Conservation (phyloP, 805 yeast genomes). For the Brettanomyces bruxellensis region DNA sequence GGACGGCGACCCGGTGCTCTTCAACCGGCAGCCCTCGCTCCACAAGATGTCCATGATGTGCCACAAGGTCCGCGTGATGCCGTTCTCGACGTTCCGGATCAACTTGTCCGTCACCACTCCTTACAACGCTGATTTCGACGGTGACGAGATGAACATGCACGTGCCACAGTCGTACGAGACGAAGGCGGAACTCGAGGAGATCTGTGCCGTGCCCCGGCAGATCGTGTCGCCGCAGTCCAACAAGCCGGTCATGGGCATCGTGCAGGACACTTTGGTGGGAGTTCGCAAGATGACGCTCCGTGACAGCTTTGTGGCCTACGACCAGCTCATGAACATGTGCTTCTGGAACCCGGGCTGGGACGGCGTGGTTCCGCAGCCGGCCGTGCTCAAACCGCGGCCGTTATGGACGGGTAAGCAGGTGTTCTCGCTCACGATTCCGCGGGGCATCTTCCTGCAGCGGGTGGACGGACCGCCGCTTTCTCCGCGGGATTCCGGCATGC, state of each 20-base stretch:
- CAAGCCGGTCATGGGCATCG: slow-evolving; percentile 99
- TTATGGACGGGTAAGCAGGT: slow-evolving; percentile 97
- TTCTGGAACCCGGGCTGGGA: slow-evolving; percentile 99
- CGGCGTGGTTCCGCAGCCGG: slow-evolving; percentile 95
- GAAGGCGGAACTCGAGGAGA: slow-evolving; percentile 87
- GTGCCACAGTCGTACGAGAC: slow-evolving; percentile 99
- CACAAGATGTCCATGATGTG: slow-evolving; percentile 99
- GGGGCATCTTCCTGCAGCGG: slow-evolving; percentile 90
- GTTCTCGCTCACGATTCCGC: slow-evolving; percentile 86
- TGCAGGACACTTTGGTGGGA: slow-evolving; percentile 97
- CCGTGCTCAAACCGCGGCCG: slow-evolving; percentile 88
- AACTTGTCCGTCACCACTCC: slow-evolving; percentile 97
- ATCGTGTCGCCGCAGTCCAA: slow-evolving; percentile 98
- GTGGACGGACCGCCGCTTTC: slow-evolving; percentile 81
- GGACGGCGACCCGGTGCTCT: slow-evolving; percentile 96
- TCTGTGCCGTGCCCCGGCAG: slow-evolving; percentile 95
- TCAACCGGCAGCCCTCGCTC: slow-evolving; percentile 98
- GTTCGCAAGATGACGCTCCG: slow-evolving; percentile 90
- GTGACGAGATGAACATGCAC: slow-evolving; percentile 99
- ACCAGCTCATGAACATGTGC: slow-evolving; percentile 91
- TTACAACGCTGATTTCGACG: slow-evolving; percentile 99
- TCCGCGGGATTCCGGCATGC: slow-evolving; percentile 94
- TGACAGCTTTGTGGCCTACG: slow-evolving; percentile 81
- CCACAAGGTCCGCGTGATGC: slow-evolving; percentile 97
- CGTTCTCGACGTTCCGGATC: slow-evolving; percentile 94